phyloP scores from a whole-genome alignment of 768 basidiomycete genomes.

The Pleurotus djamor region DNA sequence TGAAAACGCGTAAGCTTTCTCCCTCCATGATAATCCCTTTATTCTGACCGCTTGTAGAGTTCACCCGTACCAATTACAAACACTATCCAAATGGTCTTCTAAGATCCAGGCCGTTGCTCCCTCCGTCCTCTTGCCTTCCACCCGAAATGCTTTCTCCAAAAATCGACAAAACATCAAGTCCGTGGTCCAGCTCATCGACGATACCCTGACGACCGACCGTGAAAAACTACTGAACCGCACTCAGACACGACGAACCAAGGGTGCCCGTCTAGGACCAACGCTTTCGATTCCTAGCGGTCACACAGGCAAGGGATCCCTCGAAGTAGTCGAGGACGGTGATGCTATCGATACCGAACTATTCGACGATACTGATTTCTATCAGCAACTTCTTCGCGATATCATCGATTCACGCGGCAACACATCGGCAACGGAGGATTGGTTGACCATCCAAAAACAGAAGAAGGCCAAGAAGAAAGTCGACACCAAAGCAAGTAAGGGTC shows the following conservation, averaged over 20 bases:
- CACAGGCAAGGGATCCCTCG: background rate
- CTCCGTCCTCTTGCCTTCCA: slow-evolving; percentile 66
- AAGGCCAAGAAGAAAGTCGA: slow-evolving; percentile 89
- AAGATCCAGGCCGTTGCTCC: slow-evolving; percentile 94
- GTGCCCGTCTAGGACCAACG: slow-evolving; percentile 34
- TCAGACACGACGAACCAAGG: slow-evolving; percentile 50
- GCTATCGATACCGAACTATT: slow-evolving; percentile 52
- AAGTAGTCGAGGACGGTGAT: slow-evolving; percentile 27
- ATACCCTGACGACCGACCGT: slow-evolving; percentile 55
- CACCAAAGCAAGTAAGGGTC: slow-evolving; percentile 92
- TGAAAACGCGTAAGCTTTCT: slow-evolving; percentile 48
- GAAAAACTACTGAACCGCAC: slow-evolving; percentile 64
- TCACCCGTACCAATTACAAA: slow-evolving; percentile 73
- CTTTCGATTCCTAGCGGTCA: slow-evolving; percentile 11
- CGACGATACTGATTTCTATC: slow-evolving; percentile 93
- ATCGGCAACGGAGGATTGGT: slow-evolving; percentile 56
- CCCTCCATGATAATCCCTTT: slow-evolving; percentile 1
- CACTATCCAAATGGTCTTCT: slow-evolving; percentile 90
- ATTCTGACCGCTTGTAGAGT: slow-evolving; percentile 34
- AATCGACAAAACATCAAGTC: slow-evolving; percentile 56
- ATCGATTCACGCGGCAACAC: slow-evolving; percentile 66
- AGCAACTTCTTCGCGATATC: slow-evolving; percentile 86
- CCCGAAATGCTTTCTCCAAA: slow-evolving; percentile 67
- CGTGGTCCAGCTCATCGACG: slow-evolving; percentile 76
- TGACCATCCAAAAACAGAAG: slow-evolving; percentile 60